Base-by-base conservation (phyloP, 2,329 filamentous ascomycete genomes). In the Dactylellina haptotyla region DNA sequence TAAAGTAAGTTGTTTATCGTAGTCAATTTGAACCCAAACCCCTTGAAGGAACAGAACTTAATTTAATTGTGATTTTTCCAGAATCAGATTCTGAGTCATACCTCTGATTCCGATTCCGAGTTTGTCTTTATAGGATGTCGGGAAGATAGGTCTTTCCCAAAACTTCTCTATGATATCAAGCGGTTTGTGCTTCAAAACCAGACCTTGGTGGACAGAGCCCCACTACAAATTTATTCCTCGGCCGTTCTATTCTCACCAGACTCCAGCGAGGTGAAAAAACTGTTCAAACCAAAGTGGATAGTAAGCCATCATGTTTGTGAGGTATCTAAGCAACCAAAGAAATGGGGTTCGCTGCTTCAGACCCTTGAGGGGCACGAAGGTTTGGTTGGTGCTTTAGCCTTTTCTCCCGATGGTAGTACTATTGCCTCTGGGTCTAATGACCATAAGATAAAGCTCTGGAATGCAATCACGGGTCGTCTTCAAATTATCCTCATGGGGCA, bases 341-440 rank as follows among this genome's bases (percentile, higher is more conserved):
- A 39, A 9, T 43, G 37, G 53, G 23, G 53, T 28, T 28, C 53
- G 3, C 16, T 25, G 12, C 53, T 39, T 8, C 32, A 39, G 18
- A 98, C 80, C 30, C 30, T 54, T 18, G 26, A 32, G 23, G 95
- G 95, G 98, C 45, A 51, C 25, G 4, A 6, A 14, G n/a, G 14
- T n/a, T n/a, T n/a, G 4, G 74, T 80, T 45, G 58, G 8, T 3
- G 50, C 65, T 16, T 69, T 79, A 28, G 76, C 75, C 2, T 80
- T 80, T 65, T 79, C 78, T 5, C 75, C 66, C 4, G 77, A 79
- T 50, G 70, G 76, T 20, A 74, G 73, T n/a, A 46, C 72, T 20
- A 50, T 80, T 5, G 77, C 76, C 0, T 79, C 79, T 2, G 76
- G 48, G 39, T 79, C 79, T 2, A 16, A 61, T 20, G 78, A 80